Base-by-base conservation (phyloP, 1,284 basidiomycete genomes). In the Malassezia equina region DNA sequence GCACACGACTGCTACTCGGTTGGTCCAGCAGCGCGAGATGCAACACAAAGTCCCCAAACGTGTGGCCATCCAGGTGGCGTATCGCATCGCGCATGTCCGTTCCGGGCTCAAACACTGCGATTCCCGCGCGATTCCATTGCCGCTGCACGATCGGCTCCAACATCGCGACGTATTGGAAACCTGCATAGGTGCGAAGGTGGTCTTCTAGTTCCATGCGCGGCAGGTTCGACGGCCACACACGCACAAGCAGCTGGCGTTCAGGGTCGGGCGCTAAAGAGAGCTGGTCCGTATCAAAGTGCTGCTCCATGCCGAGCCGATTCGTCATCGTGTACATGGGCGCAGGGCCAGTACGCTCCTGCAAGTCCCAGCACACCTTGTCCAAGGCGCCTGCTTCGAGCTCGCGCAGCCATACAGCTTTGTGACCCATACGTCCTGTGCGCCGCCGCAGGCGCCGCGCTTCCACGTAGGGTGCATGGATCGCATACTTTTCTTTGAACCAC, bases 401-500 rank as follows among this genome's bases (percentile, higher is more conserved):
- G 3, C 52, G 23, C 8, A 72, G 52, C 69, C 69, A 72, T 7
- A 28, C 23, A 4, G 57, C 42, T 55, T 69, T 70, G 32, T 59
- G 61, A 28, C 68, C 68, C 12, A 47, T 29, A 21, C 69, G 52
- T 21, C 65, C 69, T 3, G 52, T 45, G 23, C 56, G 58, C 51
- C 63, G 63, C 17, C 68, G 59, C 32, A 47, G 31, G 15, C 42
- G 49, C 4, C 68, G 44, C 13, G 51, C 60, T 7, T n/a, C 33
- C 25, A 59, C 57, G 36, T 56, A 61, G 1, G 58, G 59, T 21
- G 61, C 54, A 17, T 42, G 44, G 5, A 61, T 50, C 4, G 58
- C 60, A 48, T 71, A 72, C 51, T 68, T 68, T 43, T 72, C 70
- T 33, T 54, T 55, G 55, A 72, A 72, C 65, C 69, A 72, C 12